Base-by-base conservation (phyloP, 176 grass and related monocot species). In the Saccharum officinarum region DNA sequence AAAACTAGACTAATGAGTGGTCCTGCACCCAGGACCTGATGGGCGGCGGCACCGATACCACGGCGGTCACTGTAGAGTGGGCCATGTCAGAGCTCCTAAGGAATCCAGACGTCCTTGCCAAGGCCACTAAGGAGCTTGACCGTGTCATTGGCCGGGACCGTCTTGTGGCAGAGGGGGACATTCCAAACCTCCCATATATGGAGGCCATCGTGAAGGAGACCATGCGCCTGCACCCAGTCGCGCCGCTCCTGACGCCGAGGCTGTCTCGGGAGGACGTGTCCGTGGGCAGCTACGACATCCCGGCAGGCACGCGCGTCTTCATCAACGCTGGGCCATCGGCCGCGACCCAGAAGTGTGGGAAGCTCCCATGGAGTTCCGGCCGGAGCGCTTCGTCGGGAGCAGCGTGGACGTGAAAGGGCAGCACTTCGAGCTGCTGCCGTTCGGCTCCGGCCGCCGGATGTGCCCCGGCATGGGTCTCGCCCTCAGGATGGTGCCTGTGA, bases 291-390 rank as follows among this genome's bases (percentile, higher is more conserved):
- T 79, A 88, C 69, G 84, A 87, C 83, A 85, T 92, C 70, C 87
- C 87, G 36, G 70, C 69, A 0, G 87, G 87, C 33, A 87, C 87
- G 22, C 87, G 60, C 40, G 80, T 90, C n/a, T 25, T 93, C 31
- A 65, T 93, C 15, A 92, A 89, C 47, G 49, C 77, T 92, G 91
- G 91, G 80, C 87, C 40, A 92, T 92, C 75, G 91, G 75, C 14
- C 79, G 87, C 31, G 91, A 92, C 80, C 87, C 87, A 3, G 54
- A 78, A 4, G 22, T 87, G 13, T 84, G 87, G 69, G 79, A 79
- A 1, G 44, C 73, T 14, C 54, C 93, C 14, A 80, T 80, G 20
- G 83, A 92, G 60, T 95, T 95, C 60, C 34, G 57, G 15, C 93
- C 90, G 3, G 93, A 92, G 82, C 71, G 93, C 8, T 92, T 95